Evolutionary conservation across 306 rosid species (phyloP).

Genomic region (Quercus rubra): DNA sequence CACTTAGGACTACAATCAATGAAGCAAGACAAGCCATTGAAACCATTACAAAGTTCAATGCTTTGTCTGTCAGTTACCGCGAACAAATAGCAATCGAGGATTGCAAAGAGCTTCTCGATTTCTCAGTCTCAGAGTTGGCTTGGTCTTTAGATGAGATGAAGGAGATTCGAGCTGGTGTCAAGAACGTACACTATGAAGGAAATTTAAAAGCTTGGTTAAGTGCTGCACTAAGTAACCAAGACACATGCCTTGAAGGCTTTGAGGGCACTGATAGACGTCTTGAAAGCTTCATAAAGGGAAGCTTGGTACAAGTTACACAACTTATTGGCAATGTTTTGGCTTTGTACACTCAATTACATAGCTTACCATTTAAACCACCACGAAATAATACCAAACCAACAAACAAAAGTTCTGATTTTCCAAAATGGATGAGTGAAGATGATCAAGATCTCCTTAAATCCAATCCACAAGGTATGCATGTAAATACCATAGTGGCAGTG

Average conservation of each 20-base stretch:
- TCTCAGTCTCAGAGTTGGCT: slow-evolving; percentile 81
- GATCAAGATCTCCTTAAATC: slow-evolving; percentile 59
- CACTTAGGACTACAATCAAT: slow-evolving; percentile 56
- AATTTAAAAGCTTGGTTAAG: slow-evolving; percentile 90
- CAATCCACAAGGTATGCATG: slow-evolving; percentile 33
- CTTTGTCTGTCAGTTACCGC: slow-evolving; percentile 59
- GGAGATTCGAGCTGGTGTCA: slow-evolving; percentile 49
- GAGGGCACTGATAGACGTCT: slow-evolving; percentile 83
- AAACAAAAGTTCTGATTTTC: slow-evolving; percentile 30
- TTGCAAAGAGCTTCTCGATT: slow-evolving; percentile 90
- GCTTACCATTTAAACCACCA: slow-evolving; percentile 53
- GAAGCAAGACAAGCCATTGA: slow-evolving; percentile 64
- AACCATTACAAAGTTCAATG: slow-evolving; percentile 57
- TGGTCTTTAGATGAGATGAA: slow-evolving; percentile 82
- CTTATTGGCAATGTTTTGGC: slow-evolving; percentile 77
- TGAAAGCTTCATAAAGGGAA: slow-evolving; percentile 67
- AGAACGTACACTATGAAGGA: slow-evolving; percentile 42
- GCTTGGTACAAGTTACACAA: slow-evolving; percentile 74
- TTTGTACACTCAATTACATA: slow-evolving; percentile 66
- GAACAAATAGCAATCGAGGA: slow-evolving; percentile 83
- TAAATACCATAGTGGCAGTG: slow-evolving; percentile 59
- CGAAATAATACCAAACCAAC: slow-evolving; percentile 9
- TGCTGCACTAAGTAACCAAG: slow-evolving; percentile 94
- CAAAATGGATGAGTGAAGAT: slow-evolving; percentile 64
- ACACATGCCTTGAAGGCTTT: slow-evolving; percentile 94